Evolutionary conservation across 2,329 filamentous ascomycete species (phyloP), one percentile per base, ranked within the genome.

Genomic region (Phyllosticta citrichinensis): DNA sequence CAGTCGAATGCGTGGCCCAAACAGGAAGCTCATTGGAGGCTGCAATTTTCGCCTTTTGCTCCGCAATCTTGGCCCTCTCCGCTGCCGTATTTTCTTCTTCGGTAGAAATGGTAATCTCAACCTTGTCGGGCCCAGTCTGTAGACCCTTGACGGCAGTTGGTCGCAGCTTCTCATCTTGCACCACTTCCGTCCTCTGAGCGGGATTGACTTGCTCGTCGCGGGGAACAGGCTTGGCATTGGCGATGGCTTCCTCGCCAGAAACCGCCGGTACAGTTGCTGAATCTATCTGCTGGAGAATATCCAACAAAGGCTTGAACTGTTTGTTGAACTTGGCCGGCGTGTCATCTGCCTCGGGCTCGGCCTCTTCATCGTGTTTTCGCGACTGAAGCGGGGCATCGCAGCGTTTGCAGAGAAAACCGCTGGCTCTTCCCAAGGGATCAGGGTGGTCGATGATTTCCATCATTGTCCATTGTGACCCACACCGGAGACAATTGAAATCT

Each of bases 391-490:
- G 75, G 59, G 78, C 79, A 20, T 81, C 80, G 75, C 94, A 99
- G 57, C 86, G 84, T 69, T 92, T 87, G 74, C 94, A 99, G 55
- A 88, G 76, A 71, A 97, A 97, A 0, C 91, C 74, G 56, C 70
- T 73, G 22, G 89, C 55, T 79, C 76, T 60, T 64, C 74, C 63
- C 63, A 71, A 74, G 1, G 81, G 79, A 57, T 88, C 85, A 51
- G 86, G 80, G 62, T 83, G 86, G 74, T 96, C 91, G 58, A 97
- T 77, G 1, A 95, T 92, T 66, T 97, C 92, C 74, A 97, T 85
- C 65, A 88, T 84, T 2, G 92, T 96, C 83, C 89, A 99, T 71
- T 96, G 88, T 1, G 88, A 82, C 66, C 87, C 85, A 77, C 94
- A 99, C 61, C 85, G 83, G 33, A 82, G 79, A 75, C 94, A 99